These are phyloP conservation scores for Russula abietina DNA, from an alignment of 768 basidiomycete genomes.

Conservation along the genomic window DNA sequence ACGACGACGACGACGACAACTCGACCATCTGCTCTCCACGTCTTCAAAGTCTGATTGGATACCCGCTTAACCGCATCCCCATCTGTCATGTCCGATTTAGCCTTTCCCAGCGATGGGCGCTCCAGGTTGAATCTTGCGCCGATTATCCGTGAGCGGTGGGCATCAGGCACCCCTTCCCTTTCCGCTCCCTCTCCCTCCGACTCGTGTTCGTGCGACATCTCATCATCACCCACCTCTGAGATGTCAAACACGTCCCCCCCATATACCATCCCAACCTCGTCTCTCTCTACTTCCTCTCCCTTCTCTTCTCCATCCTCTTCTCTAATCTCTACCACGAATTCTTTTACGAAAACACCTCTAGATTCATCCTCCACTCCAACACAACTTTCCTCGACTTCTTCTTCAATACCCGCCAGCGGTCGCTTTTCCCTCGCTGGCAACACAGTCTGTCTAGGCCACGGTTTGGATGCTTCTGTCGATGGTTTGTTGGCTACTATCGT, in stretches of 20 bases:
- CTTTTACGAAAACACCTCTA: slow-evolving; percentile 14
- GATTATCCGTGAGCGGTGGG: slow-evolving; percentile 3
- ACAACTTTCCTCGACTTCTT: slow-evolving; percentile 15
- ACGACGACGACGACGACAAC: background rate
- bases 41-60: background rate
- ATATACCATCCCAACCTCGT: background rate
- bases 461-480: slow-evolving; percentile 55
- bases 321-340: slow-evolving; percentile 2
- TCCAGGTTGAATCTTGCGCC: slow-evolving; percentile 16
- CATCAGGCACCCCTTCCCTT: background rate
- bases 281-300: slow-evolving; percentile 10
- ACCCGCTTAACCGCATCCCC: background rate
- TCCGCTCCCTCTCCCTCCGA: slow-evolving; percentile 5
- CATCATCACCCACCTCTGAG: background rate
- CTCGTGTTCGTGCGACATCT: slow-evolving; percentile 7
- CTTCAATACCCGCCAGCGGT: slow-evolving; percentile 20
- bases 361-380: slow-evolving; percentile 7
- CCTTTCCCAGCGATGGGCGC: slow-evolving; percentile 12
- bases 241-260: background rate
- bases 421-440: slow-evolving; percentile 25
- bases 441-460: slow-evolving; percentile 56
- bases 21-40: no score
- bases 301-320: background rate
- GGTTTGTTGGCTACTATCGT: slow-evolving; percentile 56
- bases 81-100: background rate